Evolutionary conservation across 495 filamentous ascomycete genomes (phyloP).

Genomic region (Annulohypoxylon nitens): DNA sequence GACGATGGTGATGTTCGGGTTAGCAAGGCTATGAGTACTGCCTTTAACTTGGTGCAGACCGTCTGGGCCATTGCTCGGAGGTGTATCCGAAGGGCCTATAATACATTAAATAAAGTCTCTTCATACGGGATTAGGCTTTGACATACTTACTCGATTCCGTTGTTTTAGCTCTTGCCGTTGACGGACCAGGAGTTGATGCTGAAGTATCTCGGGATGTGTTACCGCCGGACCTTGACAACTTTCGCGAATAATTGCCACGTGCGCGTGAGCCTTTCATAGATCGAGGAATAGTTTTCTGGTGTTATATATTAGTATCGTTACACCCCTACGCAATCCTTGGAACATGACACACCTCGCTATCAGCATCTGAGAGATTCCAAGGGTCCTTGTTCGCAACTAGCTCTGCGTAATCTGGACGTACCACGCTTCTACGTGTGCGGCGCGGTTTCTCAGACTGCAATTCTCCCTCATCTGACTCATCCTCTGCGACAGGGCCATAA

Average conservation of each 20-base stretch:
- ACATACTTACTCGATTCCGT: constrained; percentile 49
- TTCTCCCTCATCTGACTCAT: constrained; percentile 34
- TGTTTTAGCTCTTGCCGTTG: constrained; percentile 33
- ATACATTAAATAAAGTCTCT: constrained; percentile 5
- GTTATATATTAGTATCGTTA: constrained; percentile 12
- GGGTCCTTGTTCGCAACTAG: constrained; percentile 49
- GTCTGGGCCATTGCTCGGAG: constrained; percentile 50
- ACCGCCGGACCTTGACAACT: constrained; percentile 22
- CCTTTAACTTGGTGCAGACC: constrained; percentile 47
- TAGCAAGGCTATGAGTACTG: background rate
- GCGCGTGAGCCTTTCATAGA: constrained; percentile 27
- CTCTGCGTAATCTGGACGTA: constrained; percentile 50
- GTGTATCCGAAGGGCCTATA: constrained; percentile 50
- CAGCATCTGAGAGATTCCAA: constrained; percentile 44
- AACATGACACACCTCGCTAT: constrained; percentile 38
- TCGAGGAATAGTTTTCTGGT: constrained; percentile 33
- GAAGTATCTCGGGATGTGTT: constrained; percentile 36
- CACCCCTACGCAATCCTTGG: background rate
- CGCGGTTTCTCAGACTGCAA: constrained; percentile 43
- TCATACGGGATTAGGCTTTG: constrained; percentile 1
- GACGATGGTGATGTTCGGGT: constrained; percentile 23
- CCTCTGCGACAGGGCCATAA: constrained; percentile 7
- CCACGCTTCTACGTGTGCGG: constrained; percentile 42
- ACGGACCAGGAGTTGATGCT: constrained; percentile 35
- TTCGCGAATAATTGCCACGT: constrained; percentile 4